Evolutionary conservation across 805 yeast species (phyloP).

Genomic region (Metschnikowia cubensis): DNA sequence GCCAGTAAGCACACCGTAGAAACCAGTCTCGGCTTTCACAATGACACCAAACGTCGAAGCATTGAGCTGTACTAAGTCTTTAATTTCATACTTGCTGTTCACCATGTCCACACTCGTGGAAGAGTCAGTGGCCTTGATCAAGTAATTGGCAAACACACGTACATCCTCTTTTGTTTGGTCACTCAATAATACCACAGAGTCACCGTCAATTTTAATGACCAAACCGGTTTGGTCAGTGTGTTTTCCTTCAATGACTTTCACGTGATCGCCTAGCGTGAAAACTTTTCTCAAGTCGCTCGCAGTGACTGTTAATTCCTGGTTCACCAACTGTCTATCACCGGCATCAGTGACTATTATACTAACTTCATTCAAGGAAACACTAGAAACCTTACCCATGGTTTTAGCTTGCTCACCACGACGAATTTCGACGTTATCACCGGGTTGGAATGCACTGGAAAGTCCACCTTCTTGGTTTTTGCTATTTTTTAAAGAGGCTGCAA

Average conservation of each 20-base stretch:
- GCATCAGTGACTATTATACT: constrained; percentile 47
- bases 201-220: constrained; percentile 76
- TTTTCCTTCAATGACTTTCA: constrained; percentile 85
- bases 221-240: constrained; percentile 93
- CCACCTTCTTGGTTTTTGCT: constrained; percentile 27
- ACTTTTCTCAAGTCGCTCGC: constrained; percentile 76
- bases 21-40: constrained; percentile 83
- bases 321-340: constrained; percentile 53
- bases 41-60: constrained; percentile 86
- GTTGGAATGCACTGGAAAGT: constrained; percentile 57
- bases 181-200: constrained; percentile 83
- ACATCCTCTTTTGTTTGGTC: constrained; percentile 87
- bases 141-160: constrained; percentile 86
- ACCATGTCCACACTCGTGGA: constrained; percentile 53
- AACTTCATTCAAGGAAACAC: constrained; percentile 56
- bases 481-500: constrained; percentile 80
- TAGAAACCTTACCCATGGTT: constrained; percentile 72
- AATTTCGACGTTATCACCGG: constrained; percentile 92
- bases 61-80: constrained; percentile 84
- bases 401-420: constrained; percentile 92
- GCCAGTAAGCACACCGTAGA: constrained; percentile 73
- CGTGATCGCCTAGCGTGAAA: constrained; percentile 90
- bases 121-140: constrained; percentile 88
- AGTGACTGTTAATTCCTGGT: constrained; percentile 75
- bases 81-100: constrained; percentile 77